phyloP scores from a whole-genome alignment of 2,329 filamentous ascomycete species.

The Diaporthe citriasiana region DNA sequence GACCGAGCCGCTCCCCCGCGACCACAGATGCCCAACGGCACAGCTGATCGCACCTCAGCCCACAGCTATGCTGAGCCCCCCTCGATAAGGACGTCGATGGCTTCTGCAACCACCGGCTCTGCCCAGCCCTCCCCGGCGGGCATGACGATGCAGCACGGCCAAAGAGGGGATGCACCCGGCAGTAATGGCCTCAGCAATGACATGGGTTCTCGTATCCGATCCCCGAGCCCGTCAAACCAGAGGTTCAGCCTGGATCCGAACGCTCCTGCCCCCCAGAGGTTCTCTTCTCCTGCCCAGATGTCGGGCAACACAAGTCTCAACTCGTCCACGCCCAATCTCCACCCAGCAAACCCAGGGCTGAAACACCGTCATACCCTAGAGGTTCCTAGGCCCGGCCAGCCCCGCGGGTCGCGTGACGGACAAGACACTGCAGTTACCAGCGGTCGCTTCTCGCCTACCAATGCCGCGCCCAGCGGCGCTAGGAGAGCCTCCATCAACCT shows the following conservation, averaged over 20 bases:
- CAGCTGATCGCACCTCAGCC: slow-evolving; percentile 48
- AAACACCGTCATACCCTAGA: slow-evolving; percentile 91
- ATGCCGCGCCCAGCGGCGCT: slow-evolving; percentile 65
- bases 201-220: slow-evolving; percentile 40
- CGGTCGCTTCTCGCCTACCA: slow-evolving; percentile 84
- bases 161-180: slow-evolving; percentile 46
- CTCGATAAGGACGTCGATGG: slow-evolving; percentile 50
- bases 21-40: slow-evolving; percentile 42
- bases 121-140: slow-evolving; percentile 52
- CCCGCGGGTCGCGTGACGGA: slow-evolving; percentile 80
- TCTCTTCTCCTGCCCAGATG: slow-evolving; percentile 75
- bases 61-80: slow-evolving; percentile 51
- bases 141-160: slow-evolving; percentile 50
- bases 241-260: slow-evolving; percentile 45
- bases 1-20: slow-evolving; percentile 47
- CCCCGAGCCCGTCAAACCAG: slow-evolving; percentile 42
- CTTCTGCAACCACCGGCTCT: slow-evolving; percentile 51
- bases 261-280: slow-evolving; percentile 63
- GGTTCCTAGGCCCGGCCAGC: slow-evolving; percentile 79
- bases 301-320: slow-evolving; percentile 54
- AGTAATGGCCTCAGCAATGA: slow-evolving; percentile 36
- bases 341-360: slow-evolving; percentile 70
- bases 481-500: slow-evolving; percentile 88
- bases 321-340: slow-evolving; percentile 60
- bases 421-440: slow-evolving; percentile 76